These are phyloP conservation scores for Phytophthora quininea DNA, from an alignment of 352 stramenopile species.

Conservation along the genomic window DNA sequence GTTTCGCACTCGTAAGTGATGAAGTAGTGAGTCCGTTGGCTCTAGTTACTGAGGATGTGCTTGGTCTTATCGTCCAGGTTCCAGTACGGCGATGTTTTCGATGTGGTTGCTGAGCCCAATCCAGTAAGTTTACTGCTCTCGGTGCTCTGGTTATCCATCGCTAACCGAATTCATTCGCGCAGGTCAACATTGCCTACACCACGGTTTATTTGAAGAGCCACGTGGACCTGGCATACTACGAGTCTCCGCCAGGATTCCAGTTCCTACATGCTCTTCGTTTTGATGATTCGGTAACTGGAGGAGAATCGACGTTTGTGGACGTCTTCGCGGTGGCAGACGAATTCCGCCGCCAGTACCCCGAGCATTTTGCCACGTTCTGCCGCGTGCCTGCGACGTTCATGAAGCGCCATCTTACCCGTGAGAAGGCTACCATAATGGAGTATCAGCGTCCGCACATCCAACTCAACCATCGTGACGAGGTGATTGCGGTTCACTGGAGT, in stretches of 20 bases:
- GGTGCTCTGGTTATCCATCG: neutral
- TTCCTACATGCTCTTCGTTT: constrained; percentile 93
- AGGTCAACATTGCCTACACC: constrained; percentile 97
- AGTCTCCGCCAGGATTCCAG: constrained; percentile 95
- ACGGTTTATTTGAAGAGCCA: constrained; percentile 90
- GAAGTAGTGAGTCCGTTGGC: neutral
- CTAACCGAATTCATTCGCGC: neutral
- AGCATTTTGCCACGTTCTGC: constrained; percentile 80
- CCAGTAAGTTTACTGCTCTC: constrained; percentile 45
- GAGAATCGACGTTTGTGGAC: constrained; percentile 88
- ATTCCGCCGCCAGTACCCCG: constrained; percentile 62
- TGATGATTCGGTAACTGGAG: constrained; percentile 81
- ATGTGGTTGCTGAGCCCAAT: constrained; percentile 82
- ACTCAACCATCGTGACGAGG: constrained; percentile 80
- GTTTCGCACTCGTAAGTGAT: constrained; percentile 77
- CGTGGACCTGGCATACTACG: constrained; percentile 96
- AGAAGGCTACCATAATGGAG: constrained; percentile 90
- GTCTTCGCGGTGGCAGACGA: constrained; percentile 79
- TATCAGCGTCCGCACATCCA: constrained; percentile 95
- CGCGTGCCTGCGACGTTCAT: constrained; percentile 93
- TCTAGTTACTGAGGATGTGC: neutral
- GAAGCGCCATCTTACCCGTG: constrained; percentile 92
- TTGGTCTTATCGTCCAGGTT: constrained; percentile 42
- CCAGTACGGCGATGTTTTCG: constrained; percentile 87
- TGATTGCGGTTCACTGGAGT: constrained; percentile 93